Conservation (phyloP, 768 basidiomycete genomes). For the Agaricus sinodeliciosus region DNA sequence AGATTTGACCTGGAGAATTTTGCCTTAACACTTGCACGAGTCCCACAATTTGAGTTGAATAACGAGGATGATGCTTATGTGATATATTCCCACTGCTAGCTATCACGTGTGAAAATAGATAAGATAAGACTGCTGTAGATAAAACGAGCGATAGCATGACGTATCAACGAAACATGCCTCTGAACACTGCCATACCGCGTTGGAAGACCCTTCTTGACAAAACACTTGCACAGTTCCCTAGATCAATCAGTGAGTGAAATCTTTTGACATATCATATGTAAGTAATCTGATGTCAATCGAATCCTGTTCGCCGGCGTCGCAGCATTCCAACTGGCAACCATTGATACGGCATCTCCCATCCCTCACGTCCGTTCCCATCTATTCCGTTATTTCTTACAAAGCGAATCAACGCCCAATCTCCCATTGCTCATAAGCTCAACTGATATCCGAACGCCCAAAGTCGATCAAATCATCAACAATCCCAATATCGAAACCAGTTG, state of each 20-base stretch:
- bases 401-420: slow-evolving; percentile 28
- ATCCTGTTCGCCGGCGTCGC: slow-evolving; percentile 19
- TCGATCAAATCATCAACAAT: slow-evolving; percentile 43
- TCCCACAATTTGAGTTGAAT: too few species aligned
- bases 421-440: slow-evolving; percentile 66
- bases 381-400: slow-evolving; percentile 48
- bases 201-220: slow-evolving; percentile 11
- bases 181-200: not conserved
- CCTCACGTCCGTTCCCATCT: slow-evolving; percentile 64
- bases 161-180: too few species aligned
- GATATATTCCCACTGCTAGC: too few species aligned
- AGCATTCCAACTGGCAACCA: slow-evolving; percentile 61
- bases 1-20: too few species aligned
- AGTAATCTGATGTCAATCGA: slow-evolving; percentile 26
- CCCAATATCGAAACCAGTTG: slow-evolving; percentile 57
- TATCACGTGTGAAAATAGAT: too few species aligned
- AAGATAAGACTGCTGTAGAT: too few species aligned
- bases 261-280: slow-evolving; percentile 5
- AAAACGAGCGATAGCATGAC: too few species aligned
- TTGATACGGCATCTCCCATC: slow-evolving; percentile 31
- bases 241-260: slow-evolving; percentile 2
- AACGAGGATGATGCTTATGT: too few species aligned
- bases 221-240: slow-evolving; percentile 8
- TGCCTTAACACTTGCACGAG: too few species aligned
- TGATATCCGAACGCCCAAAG: slow-evolving; percentile 69